Conservation (phyloP, 169 alveolate genomes). For the Perkinsus chesapeaki region DNA sequence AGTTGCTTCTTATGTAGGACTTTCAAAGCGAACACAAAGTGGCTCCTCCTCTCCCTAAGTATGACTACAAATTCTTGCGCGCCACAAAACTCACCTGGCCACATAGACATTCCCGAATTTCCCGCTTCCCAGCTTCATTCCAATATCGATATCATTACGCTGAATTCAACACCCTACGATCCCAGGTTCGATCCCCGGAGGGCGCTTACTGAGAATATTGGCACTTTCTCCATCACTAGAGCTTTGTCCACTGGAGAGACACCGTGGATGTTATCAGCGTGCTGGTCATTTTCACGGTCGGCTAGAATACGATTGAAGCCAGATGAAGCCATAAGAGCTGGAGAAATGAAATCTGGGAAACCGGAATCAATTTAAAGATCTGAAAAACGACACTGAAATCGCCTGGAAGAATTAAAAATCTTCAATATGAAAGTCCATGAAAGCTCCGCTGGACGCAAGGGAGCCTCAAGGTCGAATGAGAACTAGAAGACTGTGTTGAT, state of each 20-base stretch:
- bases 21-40: slow-evolving; percentile 71
- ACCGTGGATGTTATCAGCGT: not conserved
- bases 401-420: no score
- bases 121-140: slow-evolving; percentile 73
- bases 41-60: slow-evolving; percentile 55
- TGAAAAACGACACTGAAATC: no score
- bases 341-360: not conserved
- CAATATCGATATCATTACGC: slow-evolving; percentile 64
- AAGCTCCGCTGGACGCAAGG: no score
- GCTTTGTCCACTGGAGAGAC: not conserved
- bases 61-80: not conserved
- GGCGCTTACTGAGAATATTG: not conserved
- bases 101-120: slow-evolving; percentile 75
- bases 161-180: no score
- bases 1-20: slow-evolving; percentile 64
- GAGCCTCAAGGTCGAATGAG: no score
- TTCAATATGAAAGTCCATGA: no score
- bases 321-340: not conserved
- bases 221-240: not conserved
- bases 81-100: slow-evolving; percentile 31
- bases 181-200: not conserved
- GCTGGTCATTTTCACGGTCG: not conserved
- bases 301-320: not conserved
- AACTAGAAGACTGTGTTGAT: no score
- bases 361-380: no score